Evolutionary conservation across 129 eudicot species (phyloP), one percentile per base, ranked within the genome.

Genomic region (Arctium minus): DNA sequence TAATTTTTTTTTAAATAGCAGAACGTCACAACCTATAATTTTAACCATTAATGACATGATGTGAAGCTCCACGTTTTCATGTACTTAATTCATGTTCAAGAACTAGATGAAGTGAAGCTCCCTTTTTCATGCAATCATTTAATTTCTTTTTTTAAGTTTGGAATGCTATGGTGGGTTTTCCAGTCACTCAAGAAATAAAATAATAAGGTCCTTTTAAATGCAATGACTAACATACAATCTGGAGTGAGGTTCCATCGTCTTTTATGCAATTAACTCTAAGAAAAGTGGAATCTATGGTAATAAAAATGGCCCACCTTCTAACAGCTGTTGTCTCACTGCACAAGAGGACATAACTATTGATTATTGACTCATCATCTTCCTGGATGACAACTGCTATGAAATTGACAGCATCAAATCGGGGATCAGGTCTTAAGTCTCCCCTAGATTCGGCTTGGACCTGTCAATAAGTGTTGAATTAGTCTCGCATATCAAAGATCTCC

Each of bases 361-460:
- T 40, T 62, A 33, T 31, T 72, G 83, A 86, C 76, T 85, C 88
- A 77, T 87, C 86, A 68, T 96, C 99, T 83, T 96, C 94, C 80
- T 91, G 90, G 60, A 96, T 56, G 73, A 88, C 92, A 81, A 96
- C 82, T 79, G 76, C 87, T 76, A 96, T 85, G 76, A 90, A 37
- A 83, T 86, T 93, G 76, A 96, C 75, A 71, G 95, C 95, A 96
- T 96, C 98, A 80, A 88, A 88, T 30, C 94, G 90, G 8, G 99
- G 99, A 72, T 96, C 95, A 36, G 98, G 91, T 81, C 91, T 86
- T 67, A 92, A 79, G 78, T 96, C 98, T 86, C 98, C 99, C 86
- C 97, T 91, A 78, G 93, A 96, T 87, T 91, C 95, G 76, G 99
- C 93, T 64, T 87, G 99, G 36, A 96, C 91, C 94, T 91, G 88